Evolutionary conservation across 2,329 filamentous ascomycete species (phyloP).

Genomic region (Ascosphaera pollenicola): DNA sequence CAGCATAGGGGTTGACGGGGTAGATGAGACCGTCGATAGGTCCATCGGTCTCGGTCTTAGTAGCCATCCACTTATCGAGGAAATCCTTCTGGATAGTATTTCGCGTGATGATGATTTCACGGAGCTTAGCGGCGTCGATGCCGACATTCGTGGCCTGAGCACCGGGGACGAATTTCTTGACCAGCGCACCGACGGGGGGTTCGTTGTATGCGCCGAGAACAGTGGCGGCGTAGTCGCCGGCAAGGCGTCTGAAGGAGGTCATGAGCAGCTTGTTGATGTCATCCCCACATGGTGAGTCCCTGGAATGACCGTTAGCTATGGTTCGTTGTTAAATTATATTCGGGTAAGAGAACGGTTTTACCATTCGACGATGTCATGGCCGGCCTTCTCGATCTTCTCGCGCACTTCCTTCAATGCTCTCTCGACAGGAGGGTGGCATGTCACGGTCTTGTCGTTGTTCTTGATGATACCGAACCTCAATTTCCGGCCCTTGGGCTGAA

Average conservation of each 20-base stretch:
- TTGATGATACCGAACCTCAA: conserved; percentile 17
- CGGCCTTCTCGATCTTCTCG: conserved; percentile 13
- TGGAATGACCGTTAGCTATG: not conserved
- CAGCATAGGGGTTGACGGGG: conserved; percentile 5
- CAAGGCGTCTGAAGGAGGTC: conserved; percentile 7
- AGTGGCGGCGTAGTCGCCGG: conserved; percentile 8
- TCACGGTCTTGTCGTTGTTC: conserved; percentile 14
- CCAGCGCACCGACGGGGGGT: conserved; percentile 8
- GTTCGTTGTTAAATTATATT: not conserved
- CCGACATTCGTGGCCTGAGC: conserved; percentile 1
- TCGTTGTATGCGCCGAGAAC: conserved; percentile 9
- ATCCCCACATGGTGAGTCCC: not conserved
- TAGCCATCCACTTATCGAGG: conserved; percentile 8
- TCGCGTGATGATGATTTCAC: conserved; percentile 10
- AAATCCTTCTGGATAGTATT: conserved; percentile 9
- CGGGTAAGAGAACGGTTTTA: conserved; percentile 1
- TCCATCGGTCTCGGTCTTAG: conserved; percentile 4
- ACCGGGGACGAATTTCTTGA: conserved; percentile 1
- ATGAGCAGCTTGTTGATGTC: not conserved
- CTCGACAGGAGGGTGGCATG: conserved; percentile 17
- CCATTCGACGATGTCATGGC: conserved; percentile 18
- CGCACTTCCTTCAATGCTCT: conserved; percentile 14
- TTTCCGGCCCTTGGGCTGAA: conserved; percentile 14
- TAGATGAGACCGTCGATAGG: conserved; percentile 6
- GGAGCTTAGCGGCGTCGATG: conserved; percentile 10